Conservation (phyloP, 2,329 filamentous ascomycete species). For the Claviceps citrina region DNA sequence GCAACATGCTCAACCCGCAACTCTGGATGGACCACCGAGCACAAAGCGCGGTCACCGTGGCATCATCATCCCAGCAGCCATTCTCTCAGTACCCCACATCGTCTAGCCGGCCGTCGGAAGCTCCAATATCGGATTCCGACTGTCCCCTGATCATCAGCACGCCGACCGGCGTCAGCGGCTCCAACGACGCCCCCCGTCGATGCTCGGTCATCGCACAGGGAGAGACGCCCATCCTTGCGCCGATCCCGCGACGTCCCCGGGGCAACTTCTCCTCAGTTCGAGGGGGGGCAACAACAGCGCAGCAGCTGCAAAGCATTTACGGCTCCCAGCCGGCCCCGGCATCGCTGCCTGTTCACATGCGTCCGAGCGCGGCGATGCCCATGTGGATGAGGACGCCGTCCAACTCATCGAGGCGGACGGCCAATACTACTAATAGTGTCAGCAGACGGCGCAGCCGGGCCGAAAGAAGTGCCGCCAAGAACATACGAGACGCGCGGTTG, state of each 20-base stretch:
- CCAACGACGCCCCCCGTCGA: constrained; percentile 29
- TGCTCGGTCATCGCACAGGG: constrained; percentile 16
- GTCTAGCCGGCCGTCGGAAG: background rate
- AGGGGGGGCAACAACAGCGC: constrained; percentile 35
- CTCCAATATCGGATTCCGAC: constrained; percentile 22
- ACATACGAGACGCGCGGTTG: constrained; percentile 44
- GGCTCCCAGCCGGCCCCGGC: constrained; percentile 17
- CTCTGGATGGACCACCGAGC: constrained; percentile 3
- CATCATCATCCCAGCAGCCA: background rate
- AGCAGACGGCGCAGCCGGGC: constrained; percentile 38
- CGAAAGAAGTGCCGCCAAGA: constrained; percentile 44
- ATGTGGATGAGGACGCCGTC: constrained; percentile 23
- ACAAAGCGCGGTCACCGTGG: background rate
- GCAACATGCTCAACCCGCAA: constrained; percentile 18
- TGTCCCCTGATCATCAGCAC: constrained; percentile 47
- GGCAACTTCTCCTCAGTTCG: constrained; percentile 15
- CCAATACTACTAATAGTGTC: constrained; percentile 27
- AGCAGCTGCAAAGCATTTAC: constrained; percentile 41
- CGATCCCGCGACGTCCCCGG: constrained; percentile 36
- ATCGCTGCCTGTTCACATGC: constrained; percentile 4
- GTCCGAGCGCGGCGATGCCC: constrained; percentile 12
- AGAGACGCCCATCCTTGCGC: constrained; percentile 35
- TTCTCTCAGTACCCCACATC: background rate
- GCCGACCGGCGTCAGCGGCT: constrained; percentile 37
- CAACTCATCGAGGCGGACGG: constrained; percentile 19